These are phyloP conservation scores for Colletotrichum gloeosporioides DNA, from an alignment of 2,329 filamentous ascomycete species.

Conservation along the genomic window DNA sequence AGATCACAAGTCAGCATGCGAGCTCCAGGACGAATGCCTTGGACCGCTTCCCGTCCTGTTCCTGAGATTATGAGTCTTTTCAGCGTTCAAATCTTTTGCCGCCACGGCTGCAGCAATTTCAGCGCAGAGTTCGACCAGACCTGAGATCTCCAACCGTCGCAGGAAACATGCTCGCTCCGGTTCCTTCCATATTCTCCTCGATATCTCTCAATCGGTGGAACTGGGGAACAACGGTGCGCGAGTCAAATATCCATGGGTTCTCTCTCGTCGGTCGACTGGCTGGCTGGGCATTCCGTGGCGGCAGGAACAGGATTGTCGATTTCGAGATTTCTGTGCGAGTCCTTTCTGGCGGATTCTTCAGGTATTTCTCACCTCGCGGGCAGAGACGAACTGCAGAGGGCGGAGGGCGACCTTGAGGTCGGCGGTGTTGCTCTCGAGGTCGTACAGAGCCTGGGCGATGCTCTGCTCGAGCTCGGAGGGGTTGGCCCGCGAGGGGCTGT, in stretches of 20 bases:
- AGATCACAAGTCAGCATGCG: constrained; percentile 76
- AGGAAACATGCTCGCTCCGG: not conserved
- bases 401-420: constrained; percentile 96
- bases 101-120: constrained; percentile 6
- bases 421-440: constrained; percentile 98
- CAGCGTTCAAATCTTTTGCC: constrained; percentile 27
- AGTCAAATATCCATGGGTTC: not conserved
- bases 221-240: not conserved
- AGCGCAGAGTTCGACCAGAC: not conserved
- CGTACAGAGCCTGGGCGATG: constrained; percentile 97
- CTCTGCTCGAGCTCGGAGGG: constrained; percentile 97
- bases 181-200: not conserved
- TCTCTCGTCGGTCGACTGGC: not conserved
- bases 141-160: not conserved
- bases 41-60: constrained; percentile 80
- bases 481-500: constrained; percentile 94
- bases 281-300: not conserved
- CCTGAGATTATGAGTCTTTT: constrained; percentile 38
- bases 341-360: constrained; percentile 31
- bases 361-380: constrained; percentile 90
- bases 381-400: constrained; percentile 98
- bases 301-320: constrained; percentile 15
- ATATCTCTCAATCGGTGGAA: constrained; percentile 14
- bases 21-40: constrained; percentile 73
- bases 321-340: not conserved